Base-by-base conservation (phyloP, 208 protist species). In the Strigomonas culicis region DNA sequence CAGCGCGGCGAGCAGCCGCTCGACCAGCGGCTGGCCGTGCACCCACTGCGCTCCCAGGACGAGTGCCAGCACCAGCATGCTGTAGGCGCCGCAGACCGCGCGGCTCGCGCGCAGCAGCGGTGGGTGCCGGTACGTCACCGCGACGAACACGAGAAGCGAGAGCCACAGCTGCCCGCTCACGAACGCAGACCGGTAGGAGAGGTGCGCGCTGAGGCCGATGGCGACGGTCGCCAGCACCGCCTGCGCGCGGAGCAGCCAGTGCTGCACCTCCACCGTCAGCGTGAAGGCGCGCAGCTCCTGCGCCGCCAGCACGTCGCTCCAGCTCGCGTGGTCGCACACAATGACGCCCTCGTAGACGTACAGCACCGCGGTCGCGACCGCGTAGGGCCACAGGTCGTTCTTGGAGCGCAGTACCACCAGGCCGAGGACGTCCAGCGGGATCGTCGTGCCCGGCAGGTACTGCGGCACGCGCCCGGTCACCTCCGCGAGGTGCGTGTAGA, bases 221-320 rank as follows among this genome's bases (percentile, higher is more conserved):
- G 52, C 21, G 30, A 58, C 27, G 30, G 30, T 21, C 6, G 52
- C 52, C 22, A 58, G 30, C 13, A 31, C n/a, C 2, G 52, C 52
- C 22, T 21, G 21, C 52, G 17, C 7, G 21, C 52, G 25, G 13
- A 28, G 52, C 3, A 31, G 13, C 52, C 52, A 58, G 30, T 15
- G 21, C 25, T 58, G 52, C 52, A 58, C 17, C 27, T 3, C 4
- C 24, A 22, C 13, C 15, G 52, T 34, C 24, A 32, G 17, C 17
- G 21, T n/a, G 30, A 58, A 58, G 24, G 21, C 52, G 7, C 52
- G 52, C 22, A 58, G 52, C 30, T 58, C 52, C 30, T 58, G 7
- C 30, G 7, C 15, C 30, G 2, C 17, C 30, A 58, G 30, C 27
- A 58, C 27, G 17, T 21, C 13, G 27, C 52, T 28, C 52, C 52